Evolutionary conservation across 176 grass and related monocot genomes (phyloP).

Genomic region (Hordeum marinum): DNA sequence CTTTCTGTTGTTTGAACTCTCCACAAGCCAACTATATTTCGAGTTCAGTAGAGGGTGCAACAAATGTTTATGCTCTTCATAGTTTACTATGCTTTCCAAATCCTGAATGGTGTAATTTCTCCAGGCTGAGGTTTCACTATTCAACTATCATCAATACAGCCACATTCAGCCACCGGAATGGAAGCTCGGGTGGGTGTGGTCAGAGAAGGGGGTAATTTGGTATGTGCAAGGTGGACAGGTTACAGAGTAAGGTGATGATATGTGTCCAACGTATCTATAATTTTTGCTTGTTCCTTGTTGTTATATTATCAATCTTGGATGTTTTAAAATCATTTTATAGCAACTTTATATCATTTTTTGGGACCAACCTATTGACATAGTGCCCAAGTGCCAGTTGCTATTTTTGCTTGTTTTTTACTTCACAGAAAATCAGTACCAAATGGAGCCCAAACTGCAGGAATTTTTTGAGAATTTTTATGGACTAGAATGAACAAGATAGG

Average conservation of each 20-base stretch:
- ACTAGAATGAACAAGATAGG: too few relatives aligned
- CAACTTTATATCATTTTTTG: too few relatives aligned
- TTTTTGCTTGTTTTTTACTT: too few relatives aligned
- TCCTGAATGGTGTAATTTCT: slow-evolving; percentile 18
- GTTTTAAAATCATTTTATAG: too few relatives aligned
- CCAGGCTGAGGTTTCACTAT: slow-evolving; percentile 63
- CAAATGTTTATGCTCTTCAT: background rate
- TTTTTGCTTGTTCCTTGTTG: too few relatives aligned
- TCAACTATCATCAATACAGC: slow-evolving; percentile 73
- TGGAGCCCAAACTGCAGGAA: too few relatives aligned
- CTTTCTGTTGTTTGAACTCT: background rate
- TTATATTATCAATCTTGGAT: too few relatives aligned
- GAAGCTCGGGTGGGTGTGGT: slow-evolving; percentile 70
- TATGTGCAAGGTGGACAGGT: slow-evolving; percentile 38
- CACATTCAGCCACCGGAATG: slow-evolving; percentile 66
- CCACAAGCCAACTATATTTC: background rate
- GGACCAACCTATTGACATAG: too few relatives aligned
- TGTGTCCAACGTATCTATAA: too few relatives aligned
- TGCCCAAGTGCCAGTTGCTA: too few relatives aligned
- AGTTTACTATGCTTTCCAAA: background rate
- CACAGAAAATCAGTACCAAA: too few relatives aligned
- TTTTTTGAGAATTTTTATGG: too few relatives aligned
- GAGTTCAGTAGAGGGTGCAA: background rate
- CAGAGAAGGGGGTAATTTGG: slow-evolving; percentile 74
- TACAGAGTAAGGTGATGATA: slow-evolving; percentile 64